Base-by-base conservation (phyloP, 2,329 filamentous ascomycete genomes). In the Colletotrichum tropicicola region DNA sequence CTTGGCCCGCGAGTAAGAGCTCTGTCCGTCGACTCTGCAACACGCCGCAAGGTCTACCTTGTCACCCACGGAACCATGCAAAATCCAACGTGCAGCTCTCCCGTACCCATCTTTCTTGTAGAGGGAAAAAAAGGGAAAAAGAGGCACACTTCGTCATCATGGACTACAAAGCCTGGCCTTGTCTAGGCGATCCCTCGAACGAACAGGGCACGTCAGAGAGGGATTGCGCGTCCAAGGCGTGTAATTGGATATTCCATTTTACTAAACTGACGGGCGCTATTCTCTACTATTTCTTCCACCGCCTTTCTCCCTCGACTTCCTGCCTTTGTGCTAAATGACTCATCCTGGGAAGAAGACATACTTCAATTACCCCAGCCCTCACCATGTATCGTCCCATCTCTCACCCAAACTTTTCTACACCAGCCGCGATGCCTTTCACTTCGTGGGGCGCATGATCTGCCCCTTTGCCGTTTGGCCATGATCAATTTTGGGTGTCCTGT, bases 371-470 rank as follows among this genome's bases (percentile, higher is more conserved):
- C 28, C 45, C 37, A 39, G 61, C 47, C 52, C 61, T 41, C 45
- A 17, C 35, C 6, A 25, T 43, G 59, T 28, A 43, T 64, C 52
- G 39, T 64, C 63, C 35, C 39, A 35, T 52, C 52, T 48, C 59
- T 53, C 53, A 52, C 59, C 48, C 59, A 44, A 64, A 66, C 44
- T 54, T 68, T 67, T 69, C 66, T 63, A 49, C 53, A 37, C 32
- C 52, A 12, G 23, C 17, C 59, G 21, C 21, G 35, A 47, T 60
- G 39, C 27, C 35, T 35, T 43, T 37, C 28, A 13, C 17, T 32
- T 41, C 44, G 12, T 32, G 19, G 28, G 21, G 47, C 28, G 19
- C 51, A 27, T 15, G 8, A 30, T 43, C 37, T 32, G 43, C 21
- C 43, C 32, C 12, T 43, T 15, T 27, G 43, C 43, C 37, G 15